These are phyloP conservation scores for Diaporthe citri DNA, from an alignment of 2,329 filamentous ascomycete genomes.

Conservation along the genomic window DNA sequence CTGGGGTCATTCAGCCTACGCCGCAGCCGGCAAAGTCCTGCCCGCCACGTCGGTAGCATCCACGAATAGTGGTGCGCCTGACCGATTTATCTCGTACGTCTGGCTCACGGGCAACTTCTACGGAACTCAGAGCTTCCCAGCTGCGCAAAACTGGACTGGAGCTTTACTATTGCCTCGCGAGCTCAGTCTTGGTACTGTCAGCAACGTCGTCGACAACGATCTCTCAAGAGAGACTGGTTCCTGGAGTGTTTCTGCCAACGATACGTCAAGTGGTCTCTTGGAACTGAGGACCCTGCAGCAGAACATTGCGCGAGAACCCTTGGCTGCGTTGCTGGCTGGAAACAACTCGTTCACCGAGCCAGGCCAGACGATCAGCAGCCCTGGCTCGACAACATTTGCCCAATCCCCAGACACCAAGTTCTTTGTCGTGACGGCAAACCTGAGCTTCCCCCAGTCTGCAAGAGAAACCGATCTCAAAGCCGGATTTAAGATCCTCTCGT, in stretches of 20 bases:
- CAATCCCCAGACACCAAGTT: slow-evolving; percentile 50
- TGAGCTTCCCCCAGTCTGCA: slow-evolving; percentile 52
- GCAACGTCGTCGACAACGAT: slow-evolving; percentile 55
- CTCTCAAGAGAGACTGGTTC: slow-evolving; percentile 54
- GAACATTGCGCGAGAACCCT: slow-evolving; percentile 53
- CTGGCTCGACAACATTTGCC: slow-evolving; percentile 18
- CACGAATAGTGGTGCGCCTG: slow-evolving; percentile 52
- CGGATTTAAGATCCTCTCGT: slow-evolving; percentile 56
- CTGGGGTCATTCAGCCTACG: slow-evolving; percentile 57
- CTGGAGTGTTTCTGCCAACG: slow-evolving; percentile 51
- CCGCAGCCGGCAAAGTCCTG: slow-evolving; percentile 56
- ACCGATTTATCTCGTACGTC: slow-evolving; percentile 56
- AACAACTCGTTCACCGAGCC: slow-evolving; percentile 43
- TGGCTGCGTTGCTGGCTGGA: slow-evolving; percentile 49
- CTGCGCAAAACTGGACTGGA: slow-evolving; percentile 59
- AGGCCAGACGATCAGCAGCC: slow-evolving; percentile 41
- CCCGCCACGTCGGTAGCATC: slow-evolving; percentile 54
- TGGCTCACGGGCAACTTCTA: slow-evolving; percentile 60
- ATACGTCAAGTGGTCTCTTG: slow-evolving; percentile 48
- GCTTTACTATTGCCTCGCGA: slow-evolving; percentile 57
- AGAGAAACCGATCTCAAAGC: slow-evolving; percentile 52
- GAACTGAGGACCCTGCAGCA: slow-evolving; percentile 54
- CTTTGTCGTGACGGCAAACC: slow-evolving; percentile 52
- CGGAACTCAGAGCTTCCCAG: slow-evolving; percentile 53
- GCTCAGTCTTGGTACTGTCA: slow-evolving; percentile 54